These are phyloP conservation scores for Austroboletus festivus DNA, from an alignment of 768 basidiomycete genomes.

Conservation along the genomic window DNA sequence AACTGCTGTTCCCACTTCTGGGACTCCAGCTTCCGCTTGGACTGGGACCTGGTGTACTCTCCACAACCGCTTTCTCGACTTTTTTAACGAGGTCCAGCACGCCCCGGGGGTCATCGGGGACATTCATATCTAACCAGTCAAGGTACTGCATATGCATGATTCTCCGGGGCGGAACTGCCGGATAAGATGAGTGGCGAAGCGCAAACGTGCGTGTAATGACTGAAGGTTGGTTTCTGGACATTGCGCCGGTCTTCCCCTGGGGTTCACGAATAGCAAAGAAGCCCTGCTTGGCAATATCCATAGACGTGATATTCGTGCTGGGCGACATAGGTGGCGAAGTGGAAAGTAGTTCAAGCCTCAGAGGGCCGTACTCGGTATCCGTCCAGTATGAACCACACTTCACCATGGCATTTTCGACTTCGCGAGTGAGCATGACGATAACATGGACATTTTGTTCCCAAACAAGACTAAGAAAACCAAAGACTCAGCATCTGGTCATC, in stretches of 20 bases:
- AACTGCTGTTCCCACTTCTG: slow-evolving; percentile 17
- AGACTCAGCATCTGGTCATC: slow-evolving; percentile 5
- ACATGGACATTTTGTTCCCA: slow-evolving; percentile 96
- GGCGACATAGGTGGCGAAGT: slow-evolving; percentile 38
- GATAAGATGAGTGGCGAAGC: slow-evolving; percentile 60
- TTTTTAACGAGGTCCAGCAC: slow-evolving; percentile 71
- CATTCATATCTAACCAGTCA: slow-evolving; percentile 96
- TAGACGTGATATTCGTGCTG: slow-evolving; percentile 32
- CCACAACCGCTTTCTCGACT: slow-evolving; percentile 42
- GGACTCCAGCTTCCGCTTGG: slow-evolving; percentile 25
- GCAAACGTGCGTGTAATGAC: slow-evolving; percentile 64
- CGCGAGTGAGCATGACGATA: slow-evolving; percentile 95
- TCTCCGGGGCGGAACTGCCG: slow-evolving; percentile 55
- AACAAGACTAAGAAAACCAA: slow-evolving; percentile 51
- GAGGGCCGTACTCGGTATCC: slow-evolving; percentile 62
- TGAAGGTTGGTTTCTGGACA: slow-evolving; percentile 16
- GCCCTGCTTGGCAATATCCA: slow-evolving; percentile 20
- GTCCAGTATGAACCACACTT: slow-evolving; percentile 94
- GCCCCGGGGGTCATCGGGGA: slow-evolving; percentile 78
- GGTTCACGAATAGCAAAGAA: slow-evolving; percentile 39
- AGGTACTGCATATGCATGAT: slow-evolving; percentile 90
- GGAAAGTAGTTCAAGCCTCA: slow-evolving; percentile 55
- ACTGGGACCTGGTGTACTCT: slow-evolving; percentile 31
- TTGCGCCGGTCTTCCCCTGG: slow-evolving; percentile 3
- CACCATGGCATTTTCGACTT: slow-evolving; percentile 81